phyloP scores from a whole-genome alignment of 2,329 filamentous ascomycete genomes.

The Ceratocystis cubensis region DNA sequence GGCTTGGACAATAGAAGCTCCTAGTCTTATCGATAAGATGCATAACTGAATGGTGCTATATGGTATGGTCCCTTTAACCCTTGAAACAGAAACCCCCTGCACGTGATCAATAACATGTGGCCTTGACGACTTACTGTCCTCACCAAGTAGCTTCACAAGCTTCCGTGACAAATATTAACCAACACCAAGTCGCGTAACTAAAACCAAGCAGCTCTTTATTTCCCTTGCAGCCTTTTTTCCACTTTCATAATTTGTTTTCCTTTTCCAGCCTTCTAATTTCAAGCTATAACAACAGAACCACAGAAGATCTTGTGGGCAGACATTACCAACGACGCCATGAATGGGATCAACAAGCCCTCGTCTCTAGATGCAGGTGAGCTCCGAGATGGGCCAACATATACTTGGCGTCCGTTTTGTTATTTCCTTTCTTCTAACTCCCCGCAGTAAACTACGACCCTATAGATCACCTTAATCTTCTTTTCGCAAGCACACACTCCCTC shows the following conservation, averaged over 20 bases:
- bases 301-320: not conserved
- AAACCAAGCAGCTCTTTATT: not conserved
- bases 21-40: not conserved
- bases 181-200: not conserved
- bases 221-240: not conserved
- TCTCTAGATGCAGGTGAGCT: conserved; percentile 36
- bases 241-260: not conserved
- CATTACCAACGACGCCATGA: conserved; percentile 12
- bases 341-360: conserved; percentile 27
- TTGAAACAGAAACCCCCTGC: not conserved
- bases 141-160: not conserved
- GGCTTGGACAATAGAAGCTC: not conserved
- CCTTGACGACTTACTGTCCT: not conserved
- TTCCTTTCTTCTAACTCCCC: conserved; percentile 22
- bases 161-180: not conserved
- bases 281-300: not conserved
- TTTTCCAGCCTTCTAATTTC: not conserved
- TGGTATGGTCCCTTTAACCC: not conserved
- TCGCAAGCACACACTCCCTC: conserved; percentile 77
- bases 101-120: conserved; percentile 7
- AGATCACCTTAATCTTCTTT: conserved; percentile 83
- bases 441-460: conserved; percentile 77
- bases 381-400: not conserved
- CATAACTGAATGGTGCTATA: too few relatives aligned
- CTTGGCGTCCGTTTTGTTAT: conserved; percentile 6